Conservation (phyloP, 352 stramenopile genomes). For the Peronospora destructor region DNA sequence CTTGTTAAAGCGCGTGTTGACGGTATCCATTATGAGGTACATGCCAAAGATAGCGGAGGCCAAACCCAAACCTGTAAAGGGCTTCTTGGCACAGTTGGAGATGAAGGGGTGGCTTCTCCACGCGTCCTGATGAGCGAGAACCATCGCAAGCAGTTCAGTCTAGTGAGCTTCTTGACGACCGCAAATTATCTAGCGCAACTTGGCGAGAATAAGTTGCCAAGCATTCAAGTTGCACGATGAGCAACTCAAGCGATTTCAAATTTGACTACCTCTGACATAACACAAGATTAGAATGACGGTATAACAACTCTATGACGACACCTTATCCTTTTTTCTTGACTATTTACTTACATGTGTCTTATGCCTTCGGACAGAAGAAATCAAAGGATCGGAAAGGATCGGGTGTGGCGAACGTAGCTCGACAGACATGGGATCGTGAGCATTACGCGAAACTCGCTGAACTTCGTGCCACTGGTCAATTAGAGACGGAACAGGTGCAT, state of each 20-base stretch:
- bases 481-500: slow-evolving; percentile 46
- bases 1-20: slow-evolving; percentile 42
- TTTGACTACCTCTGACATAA: neutral
- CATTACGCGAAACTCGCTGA: slow-evolving; percentile 76
- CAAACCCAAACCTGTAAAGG: slow-evolving; percentile 69
- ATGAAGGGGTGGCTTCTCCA: slow-evolving; percentile 87
- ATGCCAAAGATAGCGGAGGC: slow-evolving; percentile 72
- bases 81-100: slow-evolving; percentile 75
- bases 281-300: slow-evolving; percentile 11
- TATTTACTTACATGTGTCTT: neutral
- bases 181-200: slow-evolving; percentile 15
- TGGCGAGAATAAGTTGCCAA: neutral
- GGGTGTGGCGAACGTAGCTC: slow-evolving; percentile 74
- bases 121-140: slow-evolving; percentile 82
- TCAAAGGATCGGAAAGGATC: slow-evolving; percentile 27
- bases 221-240: neutral
- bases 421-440: slow-evolving; percentile 76
- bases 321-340: neutral
- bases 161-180: slow-evolving; percentile 9
- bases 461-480: slow-evolving; percentile 60
- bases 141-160: slow-evolving; percentile 35
- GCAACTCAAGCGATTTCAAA: slow-evolving; percentile 3
- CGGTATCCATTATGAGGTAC: slow-evolving; percentile 64
- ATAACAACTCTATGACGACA: neutral
- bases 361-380: slow-evolving; percentile 30